These are phyloP conservation scores for Gnomoniopsis sp. DNA, from an alignment of 2,329 filamentous ascomycete genomes.

Conservation along the genomic window DNA sequence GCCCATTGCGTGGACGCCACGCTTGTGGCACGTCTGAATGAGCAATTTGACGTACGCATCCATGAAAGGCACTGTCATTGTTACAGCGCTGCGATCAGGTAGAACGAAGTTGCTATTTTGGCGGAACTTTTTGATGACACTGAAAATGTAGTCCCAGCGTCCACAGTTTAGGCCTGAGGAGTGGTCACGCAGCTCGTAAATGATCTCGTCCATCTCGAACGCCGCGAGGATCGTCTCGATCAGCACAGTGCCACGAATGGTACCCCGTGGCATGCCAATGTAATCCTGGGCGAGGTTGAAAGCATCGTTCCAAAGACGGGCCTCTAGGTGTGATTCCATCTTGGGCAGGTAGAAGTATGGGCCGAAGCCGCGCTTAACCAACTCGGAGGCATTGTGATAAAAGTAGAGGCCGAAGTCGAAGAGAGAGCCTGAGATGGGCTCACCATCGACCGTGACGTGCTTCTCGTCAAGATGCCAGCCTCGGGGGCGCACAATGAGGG, in stretches of 20 bases:
- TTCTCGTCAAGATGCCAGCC: constrained; percentile 99
- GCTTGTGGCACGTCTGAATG: constrained; percentile 96
- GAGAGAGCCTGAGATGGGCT: constrained; percentile 86
- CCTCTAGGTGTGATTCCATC: constrained; percentile 97
- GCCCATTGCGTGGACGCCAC: constrained; percentile 97
- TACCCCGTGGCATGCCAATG: constrained; percentile 83
- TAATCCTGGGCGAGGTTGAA: constrained; percentile 96
- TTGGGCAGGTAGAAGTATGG: constrained; percentile 98
- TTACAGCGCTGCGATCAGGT: constrained; percentile 85
- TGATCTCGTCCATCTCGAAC: constrained; percentile 99
- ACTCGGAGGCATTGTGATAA: constrained; percentile 94
- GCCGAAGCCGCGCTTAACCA: constrained; percentile 77
- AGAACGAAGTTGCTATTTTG: constrained; percentile 90
- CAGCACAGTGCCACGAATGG: constrained; percentile 89
- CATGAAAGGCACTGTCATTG: constrained; percentile 99
- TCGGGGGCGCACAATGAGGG: constrained; percentile 88
- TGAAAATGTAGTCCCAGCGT: constrained; percentile 99
- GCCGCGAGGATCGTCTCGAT: constrained; percentile 98
- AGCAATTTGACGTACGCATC: constrained; percentile 91
- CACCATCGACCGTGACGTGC: constrained; percentile 92
- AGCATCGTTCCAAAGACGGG: constrained; percentile 94
- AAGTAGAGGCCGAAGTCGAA: constrained; percentile 99
- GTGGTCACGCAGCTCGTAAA: constrained; percentile 97
- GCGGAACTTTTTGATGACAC: constrained; percentile 98
- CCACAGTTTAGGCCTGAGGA: constrained; percentile 96